Base-by-base conservation (phyloP, 345 rosid genomes). In the Camelina neglecta region DNA sequence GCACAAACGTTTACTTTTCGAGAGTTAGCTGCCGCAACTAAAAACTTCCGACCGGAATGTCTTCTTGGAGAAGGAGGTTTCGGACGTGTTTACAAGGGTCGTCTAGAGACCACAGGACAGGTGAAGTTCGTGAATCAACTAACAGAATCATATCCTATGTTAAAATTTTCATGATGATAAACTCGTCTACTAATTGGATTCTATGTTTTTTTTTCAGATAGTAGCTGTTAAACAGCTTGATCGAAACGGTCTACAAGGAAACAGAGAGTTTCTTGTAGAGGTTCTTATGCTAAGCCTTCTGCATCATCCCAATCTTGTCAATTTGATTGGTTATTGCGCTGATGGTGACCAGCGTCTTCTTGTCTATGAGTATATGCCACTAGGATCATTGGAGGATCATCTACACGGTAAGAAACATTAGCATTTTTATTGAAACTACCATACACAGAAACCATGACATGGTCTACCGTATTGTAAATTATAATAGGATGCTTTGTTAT, bases 341-440 rank as follows among this genome's bases (percentile, higher is more conserved):
- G 97, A 94, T 83, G 97, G 97, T 54, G 99, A 94, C 69, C 99
- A 94, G 48, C 90, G 97, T 71, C 93, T 94, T 66, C 97, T 94
- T 79, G 97, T 94, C 45, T 94, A 94, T 7, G 98, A 94, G 82
- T 94, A 86, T 69, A 92, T 94, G 99, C 92, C 97, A 7, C 81
- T 92, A 60, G 97, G 99, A 41, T 94, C 97, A 7, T 58, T 94
- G 86, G 99, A 95, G 74, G 97, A 95, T 86, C 97, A 95, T 76
- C 83, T 95, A 74, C 97, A 95, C n/a, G 99, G 99, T 95, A 77
- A 85, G 13, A 29, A 29, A 29, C 31, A 29, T 29, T 29, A 29
- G 5, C 31, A 29, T 4, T 29, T 29, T 29, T 29, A 29, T 29
- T 41, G 9, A 55, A 64, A 55, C 36, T 33, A 35, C 20, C 31